Evolutionary conservation across 164 flowering plant genomes (phyloP).

Genomic region (Vitis rupestris): DNA sequence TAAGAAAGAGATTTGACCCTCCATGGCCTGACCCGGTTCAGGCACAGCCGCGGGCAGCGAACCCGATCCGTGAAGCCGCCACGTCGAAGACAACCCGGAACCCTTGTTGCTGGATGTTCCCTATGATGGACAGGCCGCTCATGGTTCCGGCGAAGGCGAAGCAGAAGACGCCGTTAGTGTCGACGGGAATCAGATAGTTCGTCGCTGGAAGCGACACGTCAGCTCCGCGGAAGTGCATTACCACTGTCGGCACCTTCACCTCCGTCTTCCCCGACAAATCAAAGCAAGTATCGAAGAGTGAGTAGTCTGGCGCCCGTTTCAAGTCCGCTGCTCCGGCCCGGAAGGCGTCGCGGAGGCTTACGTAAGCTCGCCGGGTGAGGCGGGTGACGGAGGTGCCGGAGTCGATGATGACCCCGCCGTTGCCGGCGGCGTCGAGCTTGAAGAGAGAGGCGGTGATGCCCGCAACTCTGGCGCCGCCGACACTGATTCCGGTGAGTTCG

Average conservation of each 20-base stretch:
- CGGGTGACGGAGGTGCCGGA: constrained; percentile 98
- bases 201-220: constrained; percentile 83
- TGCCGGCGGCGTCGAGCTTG: constrained; percentile 62
- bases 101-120: constrained; percentile 96
- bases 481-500: constrained; percentile 69
- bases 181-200: constrained; percentile 88
- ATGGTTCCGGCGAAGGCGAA: constrained; percentile 89
- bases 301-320: constrained; percentile 54
- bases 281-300: constrained; percentile 89
- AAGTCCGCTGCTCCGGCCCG: constrained; percentile 52
- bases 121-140: constrained; percentile 81
- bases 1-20: constrained; percentile 6
- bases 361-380: constrained; percentile 73
- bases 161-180: constrained; percentile 65
- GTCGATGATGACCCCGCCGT: constrained; percentile 92
- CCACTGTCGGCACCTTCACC: constrained; percentile 95
- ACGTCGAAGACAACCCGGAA: constrained; percentile 80
- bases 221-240: constrained; percentile 76
- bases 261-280: constrained; percentile 69
- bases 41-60: constrained; percentile 69
- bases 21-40: constrained; percentile 13
- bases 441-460: constrained; percentile 57
- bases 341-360: constrained; percentile 73
- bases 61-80: constrained; percentile 72
- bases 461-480: constrained; percentile 72